Evolutionary conservation across 2,329 filamentous ascomycete genomes (phyloP).

Genomic region (Claviceps pusilla): DNA sequence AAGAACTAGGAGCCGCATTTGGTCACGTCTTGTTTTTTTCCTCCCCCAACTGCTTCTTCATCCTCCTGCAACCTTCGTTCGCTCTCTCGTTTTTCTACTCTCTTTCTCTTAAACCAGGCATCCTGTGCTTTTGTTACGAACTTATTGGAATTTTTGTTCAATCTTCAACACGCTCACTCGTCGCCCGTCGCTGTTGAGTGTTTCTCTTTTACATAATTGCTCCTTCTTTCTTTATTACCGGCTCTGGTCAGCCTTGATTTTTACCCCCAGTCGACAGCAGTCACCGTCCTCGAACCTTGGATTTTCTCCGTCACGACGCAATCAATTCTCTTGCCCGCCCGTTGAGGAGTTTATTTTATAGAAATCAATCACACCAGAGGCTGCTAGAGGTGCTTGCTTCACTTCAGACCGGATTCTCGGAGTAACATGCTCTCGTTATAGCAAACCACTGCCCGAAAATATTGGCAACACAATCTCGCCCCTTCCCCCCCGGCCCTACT

Average conservation of each 20-base stretch:
- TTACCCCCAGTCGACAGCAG: background rate
- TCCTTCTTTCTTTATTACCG: background rate
- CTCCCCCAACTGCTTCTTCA: background rate
- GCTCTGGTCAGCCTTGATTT: background rate
- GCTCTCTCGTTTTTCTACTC: background rate
- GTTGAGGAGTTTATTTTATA: background rate
- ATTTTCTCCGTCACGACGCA: constrained; percentile 2
- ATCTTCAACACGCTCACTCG: constrained; percentile 2
- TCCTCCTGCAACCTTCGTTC: constrained; percentile 2
- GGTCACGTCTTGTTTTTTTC: background rate
- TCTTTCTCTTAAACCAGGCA: background rate
- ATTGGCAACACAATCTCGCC: background rate
- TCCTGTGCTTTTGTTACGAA: constrained; percentile 1
- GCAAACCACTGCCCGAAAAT: background rate
- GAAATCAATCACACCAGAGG: background rate
- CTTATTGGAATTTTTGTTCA: background rate
- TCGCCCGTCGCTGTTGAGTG: background rate
- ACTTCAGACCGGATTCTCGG: background rate
- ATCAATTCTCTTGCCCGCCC: background rate
- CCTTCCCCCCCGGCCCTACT: background rate
- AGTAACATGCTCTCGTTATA: constrained; percentile 4
- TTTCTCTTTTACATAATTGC: background rate
- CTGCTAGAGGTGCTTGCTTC: background rate
- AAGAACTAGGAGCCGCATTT: background rate
- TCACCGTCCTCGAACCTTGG: background rate